Evolutionary conservation across 2,329 filamentous ascomycete genomes (phyloP).

Genomic region (Rhinocladiella mackenziei): DNA sequence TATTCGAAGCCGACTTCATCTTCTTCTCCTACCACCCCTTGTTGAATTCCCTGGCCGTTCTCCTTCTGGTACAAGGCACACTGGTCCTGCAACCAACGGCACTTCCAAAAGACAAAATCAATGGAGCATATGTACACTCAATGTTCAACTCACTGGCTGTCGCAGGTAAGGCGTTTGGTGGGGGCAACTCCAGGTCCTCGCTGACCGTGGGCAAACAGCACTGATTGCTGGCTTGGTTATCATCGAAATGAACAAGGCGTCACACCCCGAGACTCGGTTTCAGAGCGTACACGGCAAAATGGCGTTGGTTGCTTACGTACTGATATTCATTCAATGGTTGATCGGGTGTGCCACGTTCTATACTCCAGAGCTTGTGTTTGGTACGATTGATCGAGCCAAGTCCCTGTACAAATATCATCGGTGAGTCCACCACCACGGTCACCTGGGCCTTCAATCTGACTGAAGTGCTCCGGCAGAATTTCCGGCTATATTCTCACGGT

Average conservation of each 20-base stretch:
- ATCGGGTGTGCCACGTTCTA: conserved; percentile 83
- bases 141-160: conserved; percentile 53
- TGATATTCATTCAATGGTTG: conserved; percentile 67
- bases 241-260: conserved; percentile 70
- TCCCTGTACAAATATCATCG: conserved; percentile 81
- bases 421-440: conserved; percentile 6
- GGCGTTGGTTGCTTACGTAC: conserved; percentile 68
- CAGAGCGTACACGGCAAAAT: conserved; percentile 76
- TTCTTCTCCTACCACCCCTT: conserved; percentile 84
- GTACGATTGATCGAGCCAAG: conserved; percentile 74
- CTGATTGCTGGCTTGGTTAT: conserved; percentile 43
- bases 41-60: conserved; percentile 61
- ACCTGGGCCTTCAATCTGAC: neutral
- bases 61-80: conserved; percentile 73
- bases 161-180: conserved; percentile 49
- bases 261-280: conserved; percentile 64
- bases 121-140: conserved; percentile 63
- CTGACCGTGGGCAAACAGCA: conserved; percentile 15
- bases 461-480: conserved; percentile 43
- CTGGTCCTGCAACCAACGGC: conserved; percentile 85
- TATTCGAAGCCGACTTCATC: conserved; percentile 67
- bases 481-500: conserved; percentile 70
- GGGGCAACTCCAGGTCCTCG: neutral
- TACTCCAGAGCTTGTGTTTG: conserved; percentile 64
- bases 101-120: conserved; percentile 66